Evolutionary conservation across 495 filamentous ascomycete genomes (phyloP).

Genomic region (Penicillium coffeae): DNA sequence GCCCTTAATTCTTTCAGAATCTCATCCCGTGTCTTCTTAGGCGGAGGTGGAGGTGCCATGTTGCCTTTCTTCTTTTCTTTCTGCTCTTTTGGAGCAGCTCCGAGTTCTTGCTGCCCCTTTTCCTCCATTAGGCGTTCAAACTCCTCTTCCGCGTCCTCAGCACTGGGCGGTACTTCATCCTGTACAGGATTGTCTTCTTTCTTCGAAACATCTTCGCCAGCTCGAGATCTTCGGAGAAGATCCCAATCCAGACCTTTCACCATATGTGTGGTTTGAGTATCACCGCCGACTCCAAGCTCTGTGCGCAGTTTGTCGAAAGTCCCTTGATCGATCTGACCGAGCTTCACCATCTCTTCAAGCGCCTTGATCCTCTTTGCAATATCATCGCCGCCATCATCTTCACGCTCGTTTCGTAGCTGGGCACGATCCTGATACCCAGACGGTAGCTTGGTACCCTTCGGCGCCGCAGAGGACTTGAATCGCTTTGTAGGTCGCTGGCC

Average conservation of each 20-base stretch:
- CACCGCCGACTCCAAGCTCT: constrained; percentile 76
- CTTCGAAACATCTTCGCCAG: constrained; percentile 63
- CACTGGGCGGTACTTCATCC: background rate
- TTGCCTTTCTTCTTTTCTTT: constrained; percentile 72
- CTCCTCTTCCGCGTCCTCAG: constrained; percentile 64
- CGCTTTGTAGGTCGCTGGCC: constrained; percentile 53
- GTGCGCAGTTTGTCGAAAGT: constrained; percentile 68
- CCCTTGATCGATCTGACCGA: constrained; percentile 71
- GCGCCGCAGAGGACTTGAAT: constrained; percentile 73
- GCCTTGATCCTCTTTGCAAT: constrained; percentile 67
- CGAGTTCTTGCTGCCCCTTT: constrained; percentile 54
- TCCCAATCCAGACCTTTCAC: constrained; percentile 89
- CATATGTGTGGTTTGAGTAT: constrained; percentile 73
- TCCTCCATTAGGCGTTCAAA: constrained; percentile 68
- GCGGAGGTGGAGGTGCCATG: constrained; percentile 61
- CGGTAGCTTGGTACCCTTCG: constrained; percentile 77
- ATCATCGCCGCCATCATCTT: constrained; percentile 36
- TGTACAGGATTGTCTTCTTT: background rate
- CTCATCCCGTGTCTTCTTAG: constrained; percentile 74
- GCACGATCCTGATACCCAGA: constrained; percentile 86
- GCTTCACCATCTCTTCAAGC: constrained; percentile 76
- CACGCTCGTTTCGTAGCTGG: constrained; percentile 33
- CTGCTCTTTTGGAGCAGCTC: constrained; percentile 40
- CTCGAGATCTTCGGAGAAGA: constrained; percentile 67
- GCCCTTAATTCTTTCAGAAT: constrained; percentile 80